Conservation (phyloP, 2,329 filamentous ascomycete genomes). For the Calonectria leucothoes region DNA sequence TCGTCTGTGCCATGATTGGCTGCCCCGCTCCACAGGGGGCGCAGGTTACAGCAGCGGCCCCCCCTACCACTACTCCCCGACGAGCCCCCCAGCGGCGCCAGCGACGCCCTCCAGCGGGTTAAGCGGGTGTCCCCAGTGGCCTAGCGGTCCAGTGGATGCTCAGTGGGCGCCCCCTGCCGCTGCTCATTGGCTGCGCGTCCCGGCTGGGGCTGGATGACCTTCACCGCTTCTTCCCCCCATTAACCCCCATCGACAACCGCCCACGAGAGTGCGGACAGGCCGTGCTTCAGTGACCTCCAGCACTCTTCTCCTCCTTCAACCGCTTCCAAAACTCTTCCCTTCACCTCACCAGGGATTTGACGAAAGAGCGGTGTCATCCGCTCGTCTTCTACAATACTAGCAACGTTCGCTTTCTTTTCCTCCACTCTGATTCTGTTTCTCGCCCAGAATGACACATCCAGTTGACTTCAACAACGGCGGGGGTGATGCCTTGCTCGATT, state of each 20-base stretch:
- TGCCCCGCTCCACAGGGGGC: slow-evolving; percentile 30
- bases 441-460: slow-evolving; percentile 59
- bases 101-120: slow-evolving; percentile 39
- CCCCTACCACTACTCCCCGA: slow-evolving; percentile 12
- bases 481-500: slow-evolving; percentile 70
- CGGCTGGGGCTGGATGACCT: slow-evolving; percentile 48
- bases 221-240: slow-evolving; percentile 52
- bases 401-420: slow-evolving; percentile 44
- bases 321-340: slow-evolving; percentile 45
- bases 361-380: slow-evolving; percentile 59
- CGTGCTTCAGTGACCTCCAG: slow-evolving; percentile 41
- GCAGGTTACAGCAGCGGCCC: slow-evolving; percentile 39
- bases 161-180: slow-evolving; percentile 40
- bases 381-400: slow-evolving; percentile 51
- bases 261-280: slow-evolving; percentile 38
- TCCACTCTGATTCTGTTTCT: slow-evolving; percentile 48
- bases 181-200: slow-evolving; percentile 49
- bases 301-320: slow-evolving; percentile 41
- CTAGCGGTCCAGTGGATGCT: slow-evolving; percentile 36
- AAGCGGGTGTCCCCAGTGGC: slow-evolving; percentile 26
- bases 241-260: slow-evolving; percentile 43
- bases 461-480: slow-evolving; percentile 68
- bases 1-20: slow-evolving; percentile 33
- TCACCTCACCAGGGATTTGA: slow-evolving; percentile 45
- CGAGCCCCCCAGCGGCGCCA: slow-evolving; percentile 20